Base-by-base conservation (phyloP, 1,284 basidiomycete species). In the Heterobasidion annosum region DNA sequence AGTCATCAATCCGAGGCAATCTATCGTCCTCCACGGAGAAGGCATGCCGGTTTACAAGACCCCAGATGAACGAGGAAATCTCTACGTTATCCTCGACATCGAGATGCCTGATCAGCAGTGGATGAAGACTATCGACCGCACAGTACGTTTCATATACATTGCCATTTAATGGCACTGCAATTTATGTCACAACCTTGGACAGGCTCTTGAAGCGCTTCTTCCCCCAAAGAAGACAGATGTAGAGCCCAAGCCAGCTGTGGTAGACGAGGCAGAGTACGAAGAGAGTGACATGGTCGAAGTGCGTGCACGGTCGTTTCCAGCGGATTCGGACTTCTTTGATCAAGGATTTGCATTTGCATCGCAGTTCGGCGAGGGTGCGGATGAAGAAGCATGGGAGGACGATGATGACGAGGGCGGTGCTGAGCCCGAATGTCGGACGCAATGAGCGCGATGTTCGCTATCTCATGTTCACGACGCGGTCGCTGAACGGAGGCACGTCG, bases 1-100 rank as follows among this genome's bases (percentile, higher is more conserved):
- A 67, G 81, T 93, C 40, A 80, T 94, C 64, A 80, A 83, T 58
- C 78, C 84, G 8, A 82, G 83, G 13, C 82, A 88, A 57, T 81
- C 83, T 25, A 86, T 93, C 57, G 74, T 86, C 16, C 67, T 96
- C 37, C 76, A 81, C 4, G 85, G 85, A 5, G 92, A 96, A 68
- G 93, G 93, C 37, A 93, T 97, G 91, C 89, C 91, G 1, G 71
- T 82, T 1, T 76, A 85, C 68, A 86, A 87, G 59, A 75, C 73
- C 32, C 72, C 79, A 18, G 79, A 84, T 54, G 71, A 77, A 58
- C 88, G 83, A 65, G 94, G 94, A 10, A 86, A 95, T 65, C 72
- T 97, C 50, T 91, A 85, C 59, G 75, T 96, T 52, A 78, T 85
- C 56, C 80, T 96, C 55, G 79, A 85, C 52, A 78, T 97, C 53